Percentiles rank a stretch among this genome's conserved stretches.
These are phyloP conservation scores for Scleroderma bovista DNA, from an alignment of 768 basidiomycete genomes.

Conservation along the genomic window DNA sequence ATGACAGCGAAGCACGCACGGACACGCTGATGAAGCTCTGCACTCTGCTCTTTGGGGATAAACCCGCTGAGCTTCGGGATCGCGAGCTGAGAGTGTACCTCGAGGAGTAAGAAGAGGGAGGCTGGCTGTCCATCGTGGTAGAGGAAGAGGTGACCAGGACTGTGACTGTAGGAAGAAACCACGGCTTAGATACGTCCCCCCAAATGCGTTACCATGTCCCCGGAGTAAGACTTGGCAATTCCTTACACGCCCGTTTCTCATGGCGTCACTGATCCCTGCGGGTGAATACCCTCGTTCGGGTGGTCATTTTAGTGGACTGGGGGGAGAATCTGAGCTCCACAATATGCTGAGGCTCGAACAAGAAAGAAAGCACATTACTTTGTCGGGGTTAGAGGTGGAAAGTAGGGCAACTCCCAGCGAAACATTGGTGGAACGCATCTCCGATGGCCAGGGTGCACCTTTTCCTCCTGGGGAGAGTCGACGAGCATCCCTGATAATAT, in stretches of 20 bases:
- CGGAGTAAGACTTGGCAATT: neutral
- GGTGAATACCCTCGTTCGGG: too few species aligned
- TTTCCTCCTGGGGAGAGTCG: too few species aligned
- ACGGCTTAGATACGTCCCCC: neutral
- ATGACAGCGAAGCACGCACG: constrained; percentile 5
- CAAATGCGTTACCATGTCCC: too few species aligned
- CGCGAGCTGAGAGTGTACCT: constrained; percentile 5
- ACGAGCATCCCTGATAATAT: too few species aligned
- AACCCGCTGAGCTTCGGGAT: constrained; percentile 2
- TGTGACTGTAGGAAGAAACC: neutral
- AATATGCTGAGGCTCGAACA: too few species aligned
- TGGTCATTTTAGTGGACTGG: too few species aligned
- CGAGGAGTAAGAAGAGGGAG: neutral
- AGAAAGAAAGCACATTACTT: too few species aligned
- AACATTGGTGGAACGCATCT: too few species aligned
- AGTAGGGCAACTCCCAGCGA: too few species aligned
- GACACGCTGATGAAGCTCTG: constrained; percentile 23
- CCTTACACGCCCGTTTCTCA: neutral
- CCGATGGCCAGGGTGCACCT: too few species aligned
- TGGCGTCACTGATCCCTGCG: neutral
- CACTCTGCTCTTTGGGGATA: constrained; percentile 17
- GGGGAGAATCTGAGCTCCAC: too few species aligned
- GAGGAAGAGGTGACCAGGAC: neutral
- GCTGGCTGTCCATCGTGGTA: constrained; percentile 11
- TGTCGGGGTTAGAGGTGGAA: too few species aligned